Conservation (phyloP, 371 early-diverging fungal genomes). For the Haplosporangium sp. region DNA sequence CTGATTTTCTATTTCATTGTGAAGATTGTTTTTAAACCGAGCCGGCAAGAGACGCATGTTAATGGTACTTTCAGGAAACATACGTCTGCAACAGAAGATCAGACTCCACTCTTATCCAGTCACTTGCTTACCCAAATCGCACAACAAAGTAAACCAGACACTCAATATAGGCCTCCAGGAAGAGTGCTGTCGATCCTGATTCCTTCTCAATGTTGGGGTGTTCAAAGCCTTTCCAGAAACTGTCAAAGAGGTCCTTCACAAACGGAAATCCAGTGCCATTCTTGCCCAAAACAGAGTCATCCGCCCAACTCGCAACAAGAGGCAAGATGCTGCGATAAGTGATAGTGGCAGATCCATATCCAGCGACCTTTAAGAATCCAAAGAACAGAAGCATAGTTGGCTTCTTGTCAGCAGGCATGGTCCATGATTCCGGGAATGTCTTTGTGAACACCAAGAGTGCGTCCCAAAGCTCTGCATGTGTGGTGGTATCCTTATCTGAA, state of each 20-base stretch:
- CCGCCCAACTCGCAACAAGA: slow-evolving; percentile 57
- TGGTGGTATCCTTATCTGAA: slow-evolving; percentile 63
- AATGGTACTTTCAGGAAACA: too few relatives aligned
- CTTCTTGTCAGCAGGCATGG: slow-evolving; percentile 67
- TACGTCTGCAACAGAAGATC: too few relatives aligned
- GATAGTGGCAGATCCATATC: slow-evolving; percentile 69
- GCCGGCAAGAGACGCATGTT: too few relatives aligned
- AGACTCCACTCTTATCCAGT: background rate
- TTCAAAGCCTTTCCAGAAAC: slow-evolving; percentile 75
- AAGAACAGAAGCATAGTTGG: slow-evolving; percentile 72
- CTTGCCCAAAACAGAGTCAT: slow-evolving; percentile 43
- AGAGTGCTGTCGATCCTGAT: slow-evolving; percentile 58
- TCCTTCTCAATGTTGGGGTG: slow-evolving; percentile 62
- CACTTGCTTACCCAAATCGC: slow-evolving; percentile 56
- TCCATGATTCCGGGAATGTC: slow-evolving; percentile 78
- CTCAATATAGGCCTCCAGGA: slow-evolving; percentile 72
- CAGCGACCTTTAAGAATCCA: slow-evolving; percentile 71
- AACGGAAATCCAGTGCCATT: slow-evolving; percentile 58
- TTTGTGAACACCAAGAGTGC: slow-evolving; percentile 69
- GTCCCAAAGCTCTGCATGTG: slow-evolving; percentile 74
- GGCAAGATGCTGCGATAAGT: slow-evolving; percentile 81
- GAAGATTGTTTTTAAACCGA: background rate
- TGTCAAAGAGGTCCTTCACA: slow-evolving; percentile 69
- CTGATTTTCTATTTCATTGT: slow-evolving; percentile 27
- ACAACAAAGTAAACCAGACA: slow-evolving; percentile 67